Conservation (phyloP, 177 flowering plant species). For the Vitis hybrid region DNA sequence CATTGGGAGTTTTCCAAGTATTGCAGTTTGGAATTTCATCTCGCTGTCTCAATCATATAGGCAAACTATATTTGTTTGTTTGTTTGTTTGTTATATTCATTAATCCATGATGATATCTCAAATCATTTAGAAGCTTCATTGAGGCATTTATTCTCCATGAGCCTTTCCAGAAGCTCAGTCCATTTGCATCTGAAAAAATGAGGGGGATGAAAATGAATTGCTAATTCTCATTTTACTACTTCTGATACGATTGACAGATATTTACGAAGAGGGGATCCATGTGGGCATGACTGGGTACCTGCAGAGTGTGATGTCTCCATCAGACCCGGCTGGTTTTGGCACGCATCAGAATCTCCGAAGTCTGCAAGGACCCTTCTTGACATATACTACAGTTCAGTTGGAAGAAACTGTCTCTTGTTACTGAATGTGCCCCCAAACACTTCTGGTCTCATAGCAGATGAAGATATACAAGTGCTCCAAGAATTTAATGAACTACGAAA, state of each 20-base stretch:
- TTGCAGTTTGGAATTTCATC: background rate
- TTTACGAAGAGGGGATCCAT: slow-evolving; percentile 62
- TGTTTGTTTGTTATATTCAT: background rate
- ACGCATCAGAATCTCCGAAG: slow-evolving; percentile 78
- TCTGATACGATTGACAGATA: slow-evolving; percentile 42
- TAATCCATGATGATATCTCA: background rate
- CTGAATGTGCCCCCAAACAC: slow-evolving; percentile 96
- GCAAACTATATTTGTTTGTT: background rate
- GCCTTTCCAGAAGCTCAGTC: background rate
- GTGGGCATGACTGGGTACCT: slow-evolving; percentile 95
- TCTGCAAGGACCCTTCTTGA: slow-evolving; percentile 78
- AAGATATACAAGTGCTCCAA: slow-evolving; percentile 75
- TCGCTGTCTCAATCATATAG: background rate
- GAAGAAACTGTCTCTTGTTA: slow-evolving; percentile 80
- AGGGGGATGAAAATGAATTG: background rate
- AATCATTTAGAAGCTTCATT: background rate
- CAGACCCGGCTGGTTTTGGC: slow-evolving; percentile 99
- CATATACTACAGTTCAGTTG: slow-evolving; percentile 82
- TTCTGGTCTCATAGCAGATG: slow-evolving; percentile 83
- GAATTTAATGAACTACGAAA: slow-evolving; percentile 60
- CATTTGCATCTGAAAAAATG: background rate
- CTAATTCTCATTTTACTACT: background rate
- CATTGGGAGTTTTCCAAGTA: background rate
- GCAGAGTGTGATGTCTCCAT: slow-evolving; percentile 98
- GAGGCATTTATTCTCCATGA: background rate